Base-by-base conservation (phyloP, 192 early-diverging fungal genomes). In the Dimargaris xerosporica region DNA sequence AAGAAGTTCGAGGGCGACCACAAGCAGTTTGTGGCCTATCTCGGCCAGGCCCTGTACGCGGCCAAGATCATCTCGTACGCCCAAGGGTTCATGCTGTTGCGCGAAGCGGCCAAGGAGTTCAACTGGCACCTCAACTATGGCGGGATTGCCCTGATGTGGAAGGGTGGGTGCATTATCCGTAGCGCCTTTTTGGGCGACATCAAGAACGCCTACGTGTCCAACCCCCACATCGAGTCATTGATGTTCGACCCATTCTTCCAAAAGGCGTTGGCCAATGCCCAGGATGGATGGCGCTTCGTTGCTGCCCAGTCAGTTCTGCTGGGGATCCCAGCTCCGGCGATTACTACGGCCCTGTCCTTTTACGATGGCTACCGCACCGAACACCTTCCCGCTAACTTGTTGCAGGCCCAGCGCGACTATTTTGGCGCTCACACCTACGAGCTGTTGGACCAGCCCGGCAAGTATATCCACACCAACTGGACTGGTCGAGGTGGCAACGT, bases 341-440 rank as follows among this genome's bases (percentile, higher is more conserved):
- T 91, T 29, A 82, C 90, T 62, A 89, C 93, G 25, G 95, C 95
- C 25, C 77, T 98, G 67, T 80, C 86, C 65, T 98, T 98, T 84
- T 98, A 90, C 74, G 95, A 98, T 72, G 95, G 95, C 63, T 94
- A 94, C 79, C 88, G 95, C 73, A 83, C 85, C 60, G 88, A 85
- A 41, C 75, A 78, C 29, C 80, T 96, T 41, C 91, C 93, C 34
- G 95, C 95, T 68, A 95, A 96, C 87, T 76, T 98, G 71, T 75
- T 98, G 58, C 95, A 96, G 79, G 95, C 93, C 42, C 90, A 89
- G 78, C 87, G 95, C 76, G 95, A 98, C 75, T 98, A 92, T 84
- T 98, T 98, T 82, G 95, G 93, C 67, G 94, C 94, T 28, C 94
- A 96, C 81, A 93, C 91, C 30, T 96, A 92, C 75, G 89, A 94